Evolutionary conservation across 2,329 filamentous ascomycete species (phyloP).

Genomic region (Zymoseptoria crescenta): DNA sequence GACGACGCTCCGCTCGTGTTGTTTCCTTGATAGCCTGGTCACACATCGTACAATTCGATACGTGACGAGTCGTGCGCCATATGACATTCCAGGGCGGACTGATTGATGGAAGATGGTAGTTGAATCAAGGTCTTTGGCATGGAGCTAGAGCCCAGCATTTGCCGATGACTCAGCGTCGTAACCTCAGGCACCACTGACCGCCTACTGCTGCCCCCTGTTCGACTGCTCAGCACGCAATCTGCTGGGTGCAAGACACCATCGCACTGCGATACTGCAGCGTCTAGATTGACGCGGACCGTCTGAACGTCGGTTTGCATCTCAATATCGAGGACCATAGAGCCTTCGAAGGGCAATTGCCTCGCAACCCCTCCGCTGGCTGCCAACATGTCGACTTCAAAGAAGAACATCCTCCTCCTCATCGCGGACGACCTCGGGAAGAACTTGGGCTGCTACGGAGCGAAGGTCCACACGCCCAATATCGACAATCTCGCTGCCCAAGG

Average conservation of each 20-base stretch:
- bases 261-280: background rate
- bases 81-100: no score
- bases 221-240: background rate
- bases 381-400: constrained; percentile 2
- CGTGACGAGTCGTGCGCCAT: no score
- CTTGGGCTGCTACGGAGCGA: constrained; percentile 32
- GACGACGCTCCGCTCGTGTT: no score
- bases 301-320: background rate
- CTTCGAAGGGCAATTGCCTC: background rate
- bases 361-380: background rate
- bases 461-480: constrained; percentile 33
- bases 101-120: no score
- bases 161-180: background rate
- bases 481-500: constrained; percentile 35
- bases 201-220: background rate
- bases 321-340: background rate
- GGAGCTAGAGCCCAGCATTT: no score
- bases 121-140: no score
- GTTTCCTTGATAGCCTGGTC: no score
- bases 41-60: no score
- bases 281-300: background rate
- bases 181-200: background rate
- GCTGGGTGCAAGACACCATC: background rate
- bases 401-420: constrained; percentile 32
- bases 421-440: constrained; percentile 39